Conservation (phyloP, 345 rosid genomes). For the Salix viminalis region DNA sequence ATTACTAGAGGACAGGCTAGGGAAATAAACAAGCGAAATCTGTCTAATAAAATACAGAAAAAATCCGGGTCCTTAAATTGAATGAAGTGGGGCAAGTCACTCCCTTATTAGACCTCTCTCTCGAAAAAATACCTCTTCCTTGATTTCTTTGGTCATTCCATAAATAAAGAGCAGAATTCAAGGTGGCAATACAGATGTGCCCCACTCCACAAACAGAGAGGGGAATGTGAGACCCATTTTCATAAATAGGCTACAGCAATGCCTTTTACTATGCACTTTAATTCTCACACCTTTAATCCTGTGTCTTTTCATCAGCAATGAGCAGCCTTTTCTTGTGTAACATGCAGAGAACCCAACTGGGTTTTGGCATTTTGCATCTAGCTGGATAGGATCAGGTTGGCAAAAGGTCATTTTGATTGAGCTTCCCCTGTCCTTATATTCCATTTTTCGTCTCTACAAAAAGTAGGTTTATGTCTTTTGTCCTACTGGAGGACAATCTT, state of each 20-base stretch:
- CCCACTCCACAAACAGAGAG: slow-evolving; percentile 29
- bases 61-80: slow-evolving; percentile 5
- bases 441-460: slow-evolving; percentile 8
- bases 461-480: slow-evolving; percentile 20
- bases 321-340: slow-evolving; percentile 28
- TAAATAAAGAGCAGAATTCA: slow-evolving; percentile 43
- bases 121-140: slow-evolving; percentile 13
- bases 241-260: slow-evolving; percentile 28
- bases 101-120: slow-evolving; percentile 10
- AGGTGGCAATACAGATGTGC: slow-evolving; percentile 27
- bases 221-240: slow-evolving; percentile 17
- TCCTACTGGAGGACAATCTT: neutral
- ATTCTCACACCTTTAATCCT: slow-evolving; percentile 31
- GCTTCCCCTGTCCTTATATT: neutral
- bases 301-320: slow-evolving; percentile 23
- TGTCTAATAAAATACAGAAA: slow-evolving; percentile 18
- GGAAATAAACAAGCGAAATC: slow-evolving; percentile 38
- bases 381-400: slow-evolving; percentile 15
- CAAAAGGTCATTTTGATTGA: slow-evolving; percentile 14
- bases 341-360: slow-evolving; percentile 18
- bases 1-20: slow-evolving; percentile 46
- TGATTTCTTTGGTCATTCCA: slow-evolving; percentile 28
- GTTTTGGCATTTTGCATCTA: slow-evolving; percentile 30
- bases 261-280: slow-evolving; percentile 31
- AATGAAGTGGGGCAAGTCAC: slow-evolving; percentile 10